Evolutionary conservation across 306 rosid species (phyloP).

Genomic region (Bauhinia variegata): DNA sequence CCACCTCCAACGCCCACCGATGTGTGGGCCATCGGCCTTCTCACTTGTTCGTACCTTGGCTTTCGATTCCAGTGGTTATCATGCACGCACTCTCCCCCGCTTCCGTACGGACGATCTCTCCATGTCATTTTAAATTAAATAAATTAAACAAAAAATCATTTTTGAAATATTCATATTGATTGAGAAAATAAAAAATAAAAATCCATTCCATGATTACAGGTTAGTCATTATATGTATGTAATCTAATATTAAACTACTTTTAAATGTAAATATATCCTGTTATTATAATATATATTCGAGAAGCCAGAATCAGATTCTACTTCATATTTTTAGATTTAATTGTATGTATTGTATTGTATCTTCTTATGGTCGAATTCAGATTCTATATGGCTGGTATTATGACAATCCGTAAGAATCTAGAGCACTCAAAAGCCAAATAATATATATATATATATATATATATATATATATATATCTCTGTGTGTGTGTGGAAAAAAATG

Average conservation of each 20-base stretch:
- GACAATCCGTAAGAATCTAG: conserved; percentile 23
- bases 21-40: conserved; percentile 20
- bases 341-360: too few relatives aligned
- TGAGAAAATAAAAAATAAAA: too few relatives aligned
- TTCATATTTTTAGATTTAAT: neutral
- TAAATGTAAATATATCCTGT: neutral
- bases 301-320: conserved; percentile 25
- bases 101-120: too few relatives aligned
- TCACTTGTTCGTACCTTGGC: neutral
- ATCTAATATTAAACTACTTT: too few relatives aligned
- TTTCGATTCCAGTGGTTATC: neutral
- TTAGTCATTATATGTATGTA: too few relatives aligned
- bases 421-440: neutral
- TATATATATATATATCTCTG: too few relatives aligned
- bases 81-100: too few relatives aligned
- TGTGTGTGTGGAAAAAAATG: neutral
- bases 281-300: neutral
- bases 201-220: too few relatives aligned
- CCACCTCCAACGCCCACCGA: conserved; percentile 59
- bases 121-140: too few relatives aligned
- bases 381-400: neutral
- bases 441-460: neutral
- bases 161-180: too few relatives aligned
- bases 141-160: too few relatives aligned
- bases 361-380: neutral